A percentile compares a stretch with the other conserved stretches of the same genome.
phyloP scores from a whole-genome alignment of 345 rosid species.

The Eucalyptus caleyi region DNA sequence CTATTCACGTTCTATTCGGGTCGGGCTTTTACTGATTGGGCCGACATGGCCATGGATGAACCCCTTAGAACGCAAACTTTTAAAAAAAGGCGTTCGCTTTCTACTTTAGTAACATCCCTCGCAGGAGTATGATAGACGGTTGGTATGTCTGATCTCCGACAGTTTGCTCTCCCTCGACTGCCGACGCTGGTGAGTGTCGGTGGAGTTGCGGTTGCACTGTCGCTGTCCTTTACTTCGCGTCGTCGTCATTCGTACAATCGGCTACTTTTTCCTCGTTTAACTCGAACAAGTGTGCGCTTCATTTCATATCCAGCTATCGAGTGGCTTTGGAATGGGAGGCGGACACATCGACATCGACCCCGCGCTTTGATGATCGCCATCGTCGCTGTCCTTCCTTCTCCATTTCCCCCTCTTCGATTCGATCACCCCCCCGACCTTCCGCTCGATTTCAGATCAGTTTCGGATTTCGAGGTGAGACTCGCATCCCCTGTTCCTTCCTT shows the following conservation, averaged over 20 bases:
- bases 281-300: neutral
- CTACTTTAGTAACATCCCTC: neutral
- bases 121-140: neutral
- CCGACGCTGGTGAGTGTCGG: neutral
- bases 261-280: neutral
- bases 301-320: neutral
- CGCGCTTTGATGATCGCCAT: neutral
- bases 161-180: neutral
- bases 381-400: neutral
- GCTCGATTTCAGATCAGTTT: neutral
- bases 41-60: neutral
- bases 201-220: neutral
- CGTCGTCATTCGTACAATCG: neutral
- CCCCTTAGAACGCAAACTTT: neutral
- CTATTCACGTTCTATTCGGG: neutral
- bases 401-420: neutral
- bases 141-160: neutral
- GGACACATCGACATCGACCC: neutral
- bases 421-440: neutral
- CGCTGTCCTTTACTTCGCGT: constrained; percentile 5
- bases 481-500: neutral
- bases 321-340: neutral
- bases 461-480: neutral
- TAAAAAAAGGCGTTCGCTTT: neutral
- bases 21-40: neutral